Evolutionary conservation across 164 flowering plant species (phyloP), one percentile per base, ranked within the genome.

Genomic region (Litsea cubeba): DNA sequence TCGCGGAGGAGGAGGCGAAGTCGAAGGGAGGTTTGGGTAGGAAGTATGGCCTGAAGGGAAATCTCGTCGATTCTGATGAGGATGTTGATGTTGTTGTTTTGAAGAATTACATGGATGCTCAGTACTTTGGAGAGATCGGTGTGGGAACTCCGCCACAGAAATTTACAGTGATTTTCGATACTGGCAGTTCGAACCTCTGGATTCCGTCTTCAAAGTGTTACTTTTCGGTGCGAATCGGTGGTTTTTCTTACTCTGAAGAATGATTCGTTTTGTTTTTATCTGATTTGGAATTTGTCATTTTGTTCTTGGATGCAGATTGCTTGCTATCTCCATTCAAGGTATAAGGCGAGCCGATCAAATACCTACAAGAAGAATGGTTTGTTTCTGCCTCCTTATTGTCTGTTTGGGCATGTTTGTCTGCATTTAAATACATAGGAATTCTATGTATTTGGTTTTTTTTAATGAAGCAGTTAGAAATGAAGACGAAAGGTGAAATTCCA

Each of bases 111-210:
- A 60, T 94, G 96, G 90, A 94, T 84, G 96, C 96, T 81, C 98
- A 94, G 78, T 92, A 91, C 73, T 94, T 78, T 81, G 97, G 98
- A 67, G 97, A 94, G 81, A 94, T 94, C 75, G 90, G 88, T 35
- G 77, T 94, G 75, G 98, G 98, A 3, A 83, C 97, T 28, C 98
- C 97, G 1, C 84, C 98, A 28, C 98, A 94, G 76, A 92, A 83
- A 62, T 94, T 94, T 82, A 88, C 96, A 72, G 98, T 94, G 68
- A 82, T 94, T 12, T 94, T 94, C 70, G 98, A 94, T 81, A 92
- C 98, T 50, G 97, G 98, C 1, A 92, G 97, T 77, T 91, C 98
- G 22, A 92, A 94, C 76, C 74, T 94, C 50, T 94, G 98, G 98
- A 97, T 94, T 57, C 98, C 98, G 2, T 94, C 98, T 28, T 70